Base-by-base conservation (phyloP, 2,329 filamentous ascomycete species). In the Monilinia polystroma region DNA sequence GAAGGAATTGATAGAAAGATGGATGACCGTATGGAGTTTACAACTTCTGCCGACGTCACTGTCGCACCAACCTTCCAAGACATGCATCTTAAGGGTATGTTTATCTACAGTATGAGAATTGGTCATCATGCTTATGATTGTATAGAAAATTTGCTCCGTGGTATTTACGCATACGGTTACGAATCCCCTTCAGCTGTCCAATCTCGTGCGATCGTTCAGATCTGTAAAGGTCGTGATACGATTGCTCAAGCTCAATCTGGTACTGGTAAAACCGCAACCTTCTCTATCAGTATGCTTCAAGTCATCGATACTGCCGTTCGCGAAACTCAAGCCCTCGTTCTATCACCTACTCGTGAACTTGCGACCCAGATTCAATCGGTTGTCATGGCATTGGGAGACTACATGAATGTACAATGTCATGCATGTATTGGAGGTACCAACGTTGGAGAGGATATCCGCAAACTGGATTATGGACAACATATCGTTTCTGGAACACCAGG, bases 361-460 rank as follows among this genome's bases (percentile, higher is more conserved):
- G 95, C 95, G 56, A 97, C 94, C 38, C 95, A 99, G 81, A 99
- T 99, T 72, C 95, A 99, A 81, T 97, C 92, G 47, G 95, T 99
- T 68, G 91, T 99, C 73, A 96, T 98, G 88, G 95, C 95, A n/a
- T 87, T 99, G n/a, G 95, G 95, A 72, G 95, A 99, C 80, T 99
- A 97, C 84, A 98, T 99, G 95, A 97, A 97, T 77, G 92, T 99
- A 4, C 93, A 99, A 80, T 99, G 95, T 81, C 95, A 99, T 76
- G 94, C 95, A 68, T 99, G 95, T 80, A 98, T 99, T 75, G 95
- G 95, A 73, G 95, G 95, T 68, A 99, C 95, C 72, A 98, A 97
- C 76, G 93, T 99, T 49, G 93, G 95, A 74, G 95, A 98, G 78
- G 95, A 99, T 77, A 99, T 99, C 74, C 90, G 92, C 78, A 96